A percentile compares a stretch with the other conserved stretches of the same genome.
Evolutionary conservation across 129 eudicot genomes (phyloP).

Genomic region (Saussurea involucrata): DNA sequence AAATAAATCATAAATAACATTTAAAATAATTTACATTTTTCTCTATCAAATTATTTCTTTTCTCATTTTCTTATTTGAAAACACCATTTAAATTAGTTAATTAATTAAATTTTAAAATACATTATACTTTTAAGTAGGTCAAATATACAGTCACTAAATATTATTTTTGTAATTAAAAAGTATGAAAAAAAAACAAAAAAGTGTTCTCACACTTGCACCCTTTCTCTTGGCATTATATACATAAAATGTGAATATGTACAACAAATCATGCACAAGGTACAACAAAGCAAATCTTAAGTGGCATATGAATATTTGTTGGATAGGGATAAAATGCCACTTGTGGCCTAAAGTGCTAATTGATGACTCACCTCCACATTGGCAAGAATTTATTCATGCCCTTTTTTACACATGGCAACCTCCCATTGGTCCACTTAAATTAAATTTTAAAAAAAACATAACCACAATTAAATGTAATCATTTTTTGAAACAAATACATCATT

Average conservation of each 20-base stretch:
- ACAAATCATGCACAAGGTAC: neutral
- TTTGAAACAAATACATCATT: neutral
- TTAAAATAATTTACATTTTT: neutral
- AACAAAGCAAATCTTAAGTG: neutral
- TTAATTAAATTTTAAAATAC: no score
- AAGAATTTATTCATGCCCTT: conserved; percentile 15
- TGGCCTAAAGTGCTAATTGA: conserved; percentile 25
- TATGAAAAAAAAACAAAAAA: neutral
- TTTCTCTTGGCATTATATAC: neutral
- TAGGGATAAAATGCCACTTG: conserved; percentile 28
- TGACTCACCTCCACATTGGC: conserved; percentile 36
- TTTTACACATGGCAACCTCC: conserved; percentile 14
- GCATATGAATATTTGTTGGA: neutral
- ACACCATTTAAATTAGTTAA: neutral
- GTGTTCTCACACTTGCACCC: neutral
- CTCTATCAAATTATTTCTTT: neutral
- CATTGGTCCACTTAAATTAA: conserved; percentile 6
- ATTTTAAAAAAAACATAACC: conserved; percentile 19
- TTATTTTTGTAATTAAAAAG: neutral
- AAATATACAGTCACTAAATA: neutral
- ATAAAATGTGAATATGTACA: conserved; percentile 1
- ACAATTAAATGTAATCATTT: conserved; percentile 24
- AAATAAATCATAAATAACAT: neutral
- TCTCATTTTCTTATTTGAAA: neutral
- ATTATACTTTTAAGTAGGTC: neutral